Percentiles rank a stretch among this genome's conserved stretches.
phyloP scores from a whole-genome alignment of 2,329 filamentous ascomycete genomes.

The Xylariaceae sp. region DNA sequence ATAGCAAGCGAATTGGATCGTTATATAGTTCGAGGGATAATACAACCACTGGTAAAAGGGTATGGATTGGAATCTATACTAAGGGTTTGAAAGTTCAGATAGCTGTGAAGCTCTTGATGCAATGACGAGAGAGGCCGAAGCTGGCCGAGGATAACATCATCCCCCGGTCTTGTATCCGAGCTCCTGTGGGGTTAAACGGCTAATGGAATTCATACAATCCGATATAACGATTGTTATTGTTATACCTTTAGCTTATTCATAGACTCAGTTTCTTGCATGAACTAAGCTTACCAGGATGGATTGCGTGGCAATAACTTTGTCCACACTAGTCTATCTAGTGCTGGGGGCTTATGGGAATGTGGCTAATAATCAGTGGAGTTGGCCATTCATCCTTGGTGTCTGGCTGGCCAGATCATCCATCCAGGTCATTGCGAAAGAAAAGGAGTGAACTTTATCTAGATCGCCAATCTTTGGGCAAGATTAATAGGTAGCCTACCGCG shows the following conservation, averaged over 20 bases:
- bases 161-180: constrained; percentile 4
- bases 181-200: not conserved
- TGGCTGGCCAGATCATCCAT: constrained; percentile 30
- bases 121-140: constrained; percentile 28
- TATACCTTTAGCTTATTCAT: not conserved
- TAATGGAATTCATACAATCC: no score
- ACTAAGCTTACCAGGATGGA: not conserved
- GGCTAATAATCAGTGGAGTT: not conserved
- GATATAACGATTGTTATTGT: not conserved
- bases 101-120: constrained; percentile 8
- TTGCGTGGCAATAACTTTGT: constrained; percentile 5
- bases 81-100: not conserved
- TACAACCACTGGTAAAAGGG: not conserved
- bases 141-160: constrained; percentile 32
- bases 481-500: not conserved
- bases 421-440: constrained; percentile 3
- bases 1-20: not conserved
- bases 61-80: not conserved
- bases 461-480: constrained; percentile 25
- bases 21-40: not conserved
- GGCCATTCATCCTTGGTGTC: constrained; percentile 16
- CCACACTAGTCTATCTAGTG: not conserved
- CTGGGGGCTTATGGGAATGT: not conserved
- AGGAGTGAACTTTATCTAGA: constrained; percentile 22
- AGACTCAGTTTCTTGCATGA: not conserved